Conservation (phyloP, 164 flowering plant species). For the Dillenia suffruticosa region DNA sequence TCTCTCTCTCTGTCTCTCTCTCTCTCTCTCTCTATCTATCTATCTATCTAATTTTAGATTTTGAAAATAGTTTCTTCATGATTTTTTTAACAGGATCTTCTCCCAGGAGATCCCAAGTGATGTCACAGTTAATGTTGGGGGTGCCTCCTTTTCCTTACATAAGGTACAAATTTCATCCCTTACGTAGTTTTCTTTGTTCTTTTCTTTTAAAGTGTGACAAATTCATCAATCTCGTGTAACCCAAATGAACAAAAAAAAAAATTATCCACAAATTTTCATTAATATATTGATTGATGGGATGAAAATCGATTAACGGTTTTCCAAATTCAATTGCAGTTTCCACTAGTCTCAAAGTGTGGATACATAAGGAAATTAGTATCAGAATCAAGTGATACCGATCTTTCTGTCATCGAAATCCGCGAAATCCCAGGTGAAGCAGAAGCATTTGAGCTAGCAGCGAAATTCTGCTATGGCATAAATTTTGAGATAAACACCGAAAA, state of each 20-base stretch:
- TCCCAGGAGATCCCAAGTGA: slow-evolving; percentile 94
- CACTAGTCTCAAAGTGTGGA: slow-evolving; percentile 87
- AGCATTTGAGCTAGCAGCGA: slow-evolving; percentile 81
- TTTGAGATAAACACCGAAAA: slow-evolving; percentile 79
- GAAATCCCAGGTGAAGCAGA: slow-evolving; percentile 85
- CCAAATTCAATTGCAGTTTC: slow-evolving; percentile 54
- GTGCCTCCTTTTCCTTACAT: slow-evolving; percentile 73
- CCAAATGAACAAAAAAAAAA: background rate
- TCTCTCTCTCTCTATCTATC: slow-evolving; percentile 3
- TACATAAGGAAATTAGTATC: slow-evolving; percentile 70
- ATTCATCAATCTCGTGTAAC: background rate
- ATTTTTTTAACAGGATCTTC: slow-evolving; percentile 65
- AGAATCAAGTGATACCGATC: slow-evolving; percentile 56
- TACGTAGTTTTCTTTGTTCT: background rate
- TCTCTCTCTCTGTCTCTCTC: slow-evolving; percentile 14
- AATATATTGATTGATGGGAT: no score
- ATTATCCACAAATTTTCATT: no score
- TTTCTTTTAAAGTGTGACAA: background rate
- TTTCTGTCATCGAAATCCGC: slow-evolving; percentile 46
- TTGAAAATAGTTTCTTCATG: slow-evolving; percentile 7
- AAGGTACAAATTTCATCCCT: slow-evolving; percentile 42
- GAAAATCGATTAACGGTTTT: background rate
- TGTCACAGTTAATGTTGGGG: slow-evolving; percentile 62
- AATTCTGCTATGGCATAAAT: slow-evolving; percentile 91
- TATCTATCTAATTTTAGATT: slow-evolving; percentile 1